These are phyloP conservation scores for Fagus crenata DNA, from an alignment of 306 rosid species.

Conservation along the genomic window DNA sequence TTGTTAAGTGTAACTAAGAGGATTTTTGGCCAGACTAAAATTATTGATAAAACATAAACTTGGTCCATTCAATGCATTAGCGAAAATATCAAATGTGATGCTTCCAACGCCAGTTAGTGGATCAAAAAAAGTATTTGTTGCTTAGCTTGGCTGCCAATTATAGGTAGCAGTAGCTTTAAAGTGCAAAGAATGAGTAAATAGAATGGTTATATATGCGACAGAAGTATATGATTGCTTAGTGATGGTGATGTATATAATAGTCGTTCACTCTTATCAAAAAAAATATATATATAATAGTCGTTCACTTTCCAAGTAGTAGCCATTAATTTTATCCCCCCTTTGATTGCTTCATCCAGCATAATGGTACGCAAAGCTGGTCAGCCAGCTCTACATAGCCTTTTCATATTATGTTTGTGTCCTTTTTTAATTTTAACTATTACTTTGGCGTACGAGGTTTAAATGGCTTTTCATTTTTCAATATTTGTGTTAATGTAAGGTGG, in stretches of 20 bases:
- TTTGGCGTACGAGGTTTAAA: too few relatives aligned
- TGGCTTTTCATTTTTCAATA: too few relatives aligned
- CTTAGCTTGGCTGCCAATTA: constrained; percentile 23
- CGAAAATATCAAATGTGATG: not conserved
- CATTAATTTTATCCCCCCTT: not conserved
- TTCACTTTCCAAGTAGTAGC: too few relatives aligned
- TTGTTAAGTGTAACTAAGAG: too few relatives aligned
- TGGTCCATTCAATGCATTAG: not conserved
- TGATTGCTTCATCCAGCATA: not conserved
- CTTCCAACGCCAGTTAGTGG: constrained; percentile 11
- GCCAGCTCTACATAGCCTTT: not conserved
- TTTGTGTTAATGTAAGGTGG: too few relatives aligned
- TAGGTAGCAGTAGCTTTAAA: not conserved
- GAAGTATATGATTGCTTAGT: constrained; percentile 16
- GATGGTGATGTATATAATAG: too few relatives aligned
- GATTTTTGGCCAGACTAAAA: too few relatives aligned
- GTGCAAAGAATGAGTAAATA: not conserved
- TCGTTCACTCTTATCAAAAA: too few relatives aligned
- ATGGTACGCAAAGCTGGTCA: not conserved
- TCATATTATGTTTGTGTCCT: not conserved
- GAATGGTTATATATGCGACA: not conserved
- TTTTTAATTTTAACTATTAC: not conserved
- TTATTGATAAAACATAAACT: too few relatives aligned
- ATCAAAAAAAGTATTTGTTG: not conserved
- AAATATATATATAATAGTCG: too few relatives aligned